Evolutionary conservation across 2,329 filamentous ascomycete genomes (phyloP).

Genomic region (Cadophora sp.): DNA sequence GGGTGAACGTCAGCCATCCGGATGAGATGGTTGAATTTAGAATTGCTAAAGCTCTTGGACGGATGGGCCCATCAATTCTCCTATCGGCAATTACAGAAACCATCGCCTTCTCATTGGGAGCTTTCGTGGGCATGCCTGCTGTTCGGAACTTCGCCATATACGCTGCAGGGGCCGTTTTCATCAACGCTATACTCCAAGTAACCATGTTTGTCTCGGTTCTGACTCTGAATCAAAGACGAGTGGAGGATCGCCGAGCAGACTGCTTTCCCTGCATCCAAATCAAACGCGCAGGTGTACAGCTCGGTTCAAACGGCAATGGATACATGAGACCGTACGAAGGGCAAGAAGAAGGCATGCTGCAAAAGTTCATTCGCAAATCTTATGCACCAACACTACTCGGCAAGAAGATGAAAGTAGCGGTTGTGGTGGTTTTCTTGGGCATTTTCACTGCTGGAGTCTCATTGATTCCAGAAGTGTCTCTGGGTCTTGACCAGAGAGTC

Average conservation of each 20-base stretch:
- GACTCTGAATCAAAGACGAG: slow-evolving; percentile 87
- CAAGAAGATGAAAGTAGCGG: slow-evolving; percentile 77
- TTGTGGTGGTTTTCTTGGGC: slow-evolving; percentile 84
- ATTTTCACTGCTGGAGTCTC: slow-evolving; percentile 86
- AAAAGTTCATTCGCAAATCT: slow-evolving; percentile 86
- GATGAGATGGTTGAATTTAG: slow-evolving; percentile 88
- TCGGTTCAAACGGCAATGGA: slow-evolving; percentile 65
- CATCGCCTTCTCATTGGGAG: slow-evolving; percentile 88
- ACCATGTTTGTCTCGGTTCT: slow-evolving; percentile 97
- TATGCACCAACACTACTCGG: slow-evolving; percentile 86
- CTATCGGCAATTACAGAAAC: slow-evolving; percentile 96
- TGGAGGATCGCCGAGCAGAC: slow-evolving; percentile 87
- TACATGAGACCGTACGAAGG: slow-evolving; percentile 50
- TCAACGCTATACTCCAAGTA: slow-evolving; percentile 95
- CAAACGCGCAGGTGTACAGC: slow-evolving; percentile 72
- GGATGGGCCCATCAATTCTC: slow-evolving; percentile 96
- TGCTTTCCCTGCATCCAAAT: slow-evolving; percentile 90
- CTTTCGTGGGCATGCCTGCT: slow-evolving; percentile 96
- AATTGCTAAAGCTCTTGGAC: slow-evolving; percentile 85
- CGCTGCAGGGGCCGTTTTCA: slow-evolving; percentile 92
- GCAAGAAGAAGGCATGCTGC: slow-evolving; percentile 82
- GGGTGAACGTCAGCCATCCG: slow-evolving; percentile 89
- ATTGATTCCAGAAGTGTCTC: slow-evolving; percentile 80
- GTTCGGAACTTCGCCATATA: slow-evolving; percentile 98
- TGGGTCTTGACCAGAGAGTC: slow-evolving; percentile 93